Evolutionary conservation across 2,329 filamentous ascomycete species (phyloP).

Genomic region (Lasiodiplodia sp.): DNA sequence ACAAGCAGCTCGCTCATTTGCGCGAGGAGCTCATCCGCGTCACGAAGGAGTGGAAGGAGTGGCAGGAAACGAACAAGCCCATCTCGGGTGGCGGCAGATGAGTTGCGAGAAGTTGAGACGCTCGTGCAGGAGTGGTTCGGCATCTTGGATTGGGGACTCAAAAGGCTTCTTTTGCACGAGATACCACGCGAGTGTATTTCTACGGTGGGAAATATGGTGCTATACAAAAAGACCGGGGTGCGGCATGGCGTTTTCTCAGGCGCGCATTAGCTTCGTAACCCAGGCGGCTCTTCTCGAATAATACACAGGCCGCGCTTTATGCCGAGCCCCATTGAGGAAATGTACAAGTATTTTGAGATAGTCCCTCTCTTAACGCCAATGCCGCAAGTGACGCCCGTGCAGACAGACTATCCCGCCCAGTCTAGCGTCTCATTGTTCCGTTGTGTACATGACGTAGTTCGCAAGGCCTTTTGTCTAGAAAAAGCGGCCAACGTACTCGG

Average conservation of each 20-base stretch:
- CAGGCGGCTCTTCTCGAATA: conserved; percentile 19
- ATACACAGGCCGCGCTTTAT: conserved; percentile 12
- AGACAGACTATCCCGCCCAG: background rate
- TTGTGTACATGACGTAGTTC: conserved; percentile 15
- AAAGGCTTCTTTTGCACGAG: conserved; percentile 16
- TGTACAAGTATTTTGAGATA: conserved; percentile 1
- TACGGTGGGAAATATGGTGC: conserved; percentile 23
- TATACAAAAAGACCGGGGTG: conserved; percentile 22
- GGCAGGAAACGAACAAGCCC: conserved; percentile 47
- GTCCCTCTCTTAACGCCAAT: background rate
- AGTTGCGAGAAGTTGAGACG: background rate
- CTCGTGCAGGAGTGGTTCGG: conserved; percentile 1
- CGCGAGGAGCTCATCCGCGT: conserved; percentile 69
- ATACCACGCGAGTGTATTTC: conserved; percentile 28
- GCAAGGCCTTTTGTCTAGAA: conserved; percentile 8
- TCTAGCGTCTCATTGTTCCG: conserved; percentile 17
- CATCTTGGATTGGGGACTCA: conserved; percentile 16
- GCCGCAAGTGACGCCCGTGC: background rate
- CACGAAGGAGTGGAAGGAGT: conserved; percentile 65
- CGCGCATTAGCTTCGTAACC: background rate
- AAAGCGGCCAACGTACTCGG: conserved; percentile 54
- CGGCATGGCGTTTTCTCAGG: conserved; percentile 19
- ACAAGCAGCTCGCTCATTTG: conserved; percentile 78
- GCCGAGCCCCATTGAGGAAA: conserved; percentile 15
- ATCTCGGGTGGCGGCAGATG: conserved; percentile 18